Conservation (phyloP, 2,329 filamentous ascomycete genomes). For the Talaromyces sp. region DNA sequence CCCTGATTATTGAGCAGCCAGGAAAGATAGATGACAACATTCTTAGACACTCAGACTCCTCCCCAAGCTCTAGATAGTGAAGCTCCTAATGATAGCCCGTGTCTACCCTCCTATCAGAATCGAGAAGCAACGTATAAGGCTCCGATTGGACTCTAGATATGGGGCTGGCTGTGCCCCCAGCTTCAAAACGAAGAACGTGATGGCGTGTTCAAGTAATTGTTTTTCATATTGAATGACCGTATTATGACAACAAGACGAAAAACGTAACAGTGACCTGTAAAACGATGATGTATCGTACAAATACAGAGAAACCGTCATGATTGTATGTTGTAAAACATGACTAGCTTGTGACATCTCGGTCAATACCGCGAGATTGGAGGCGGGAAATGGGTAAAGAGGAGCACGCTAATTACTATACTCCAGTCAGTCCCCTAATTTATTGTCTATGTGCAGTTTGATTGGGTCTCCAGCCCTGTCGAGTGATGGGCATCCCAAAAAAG, state of each 20-base stretch:
- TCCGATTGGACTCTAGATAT: neutral
- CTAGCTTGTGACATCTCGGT: neutral
- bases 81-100: neutral
- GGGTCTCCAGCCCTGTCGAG: neutral
- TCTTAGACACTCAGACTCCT: neutral
- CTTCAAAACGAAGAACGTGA: neutral
- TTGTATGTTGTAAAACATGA: constrained; percentile 1
- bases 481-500: neutral
- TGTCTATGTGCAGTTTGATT: neutral
- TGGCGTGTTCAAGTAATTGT: neutral
- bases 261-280: neutral
- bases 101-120: neutral
- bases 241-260: neutral
- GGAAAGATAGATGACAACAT: neutral
- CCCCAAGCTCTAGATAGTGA: too few species aligned
- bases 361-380: neutral
- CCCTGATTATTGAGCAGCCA: neutral
- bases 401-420: neutral
- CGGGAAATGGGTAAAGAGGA: neutral
- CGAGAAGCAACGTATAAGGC: neutral
- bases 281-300: neutral
- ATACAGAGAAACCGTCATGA: neutral
- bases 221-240: neutral
- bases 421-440: neutral
- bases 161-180: neutral